Evolutionary conservation across 2,329 filamentous ascomycete genomes (phyloP).

Genomic region (Ilyonectria mors-panacis): DNA sequence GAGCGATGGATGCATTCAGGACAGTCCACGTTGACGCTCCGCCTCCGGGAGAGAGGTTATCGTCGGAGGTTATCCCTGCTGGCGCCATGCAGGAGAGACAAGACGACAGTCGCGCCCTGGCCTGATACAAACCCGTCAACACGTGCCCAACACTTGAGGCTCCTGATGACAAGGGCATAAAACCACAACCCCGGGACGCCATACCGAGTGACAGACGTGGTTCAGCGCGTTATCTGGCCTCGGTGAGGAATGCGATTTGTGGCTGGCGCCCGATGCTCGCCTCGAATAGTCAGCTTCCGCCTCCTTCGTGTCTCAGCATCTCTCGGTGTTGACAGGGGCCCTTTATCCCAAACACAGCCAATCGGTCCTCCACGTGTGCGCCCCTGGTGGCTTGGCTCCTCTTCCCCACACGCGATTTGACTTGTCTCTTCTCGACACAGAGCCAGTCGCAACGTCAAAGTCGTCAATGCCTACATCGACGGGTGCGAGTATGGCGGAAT

Average conservation of each 20-base stretch:
- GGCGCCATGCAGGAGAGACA: neutral
- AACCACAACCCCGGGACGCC: conserved; percentile 15
- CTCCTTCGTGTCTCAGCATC: conserved; percentile 8
- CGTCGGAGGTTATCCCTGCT: neutral
- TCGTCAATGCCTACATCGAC: neutral
- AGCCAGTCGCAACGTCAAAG: neutral
- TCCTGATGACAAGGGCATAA: conserved; percentile 16
- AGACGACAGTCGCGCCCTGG: conserved; percentile 1
- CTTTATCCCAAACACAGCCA: conserved; percentile 28
- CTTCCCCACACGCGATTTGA: conserved; percentile 21
- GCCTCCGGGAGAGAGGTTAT: neutral
- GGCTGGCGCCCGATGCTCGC: neutral
- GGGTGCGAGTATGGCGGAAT: neutral
- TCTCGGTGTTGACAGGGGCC: conserved; percentile 15
- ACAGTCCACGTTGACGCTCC: neutral
- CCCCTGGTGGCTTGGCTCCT: conserved; percentile 15
- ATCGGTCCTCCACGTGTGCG: conserved; percentile 33
- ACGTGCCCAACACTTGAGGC: conserved; percentile 7
- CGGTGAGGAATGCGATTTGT: conserved; percentile 21
- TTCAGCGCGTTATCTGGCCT: conserved; percentile 5
- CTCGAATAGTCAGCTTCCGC: neutral
- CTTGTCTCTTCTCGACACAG: conserved; percentile 1
- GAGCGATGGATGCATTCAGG: neutral
- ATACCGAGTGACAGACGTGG: conserved; percentile 12
- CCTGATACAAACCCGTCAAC: neutral